A percentile compares a stretch with the other conserved stretches of the same genome.
Conservation (phyloP, 1,284 basidiomycete genomes). For the Malassezia globosa region DNA sequence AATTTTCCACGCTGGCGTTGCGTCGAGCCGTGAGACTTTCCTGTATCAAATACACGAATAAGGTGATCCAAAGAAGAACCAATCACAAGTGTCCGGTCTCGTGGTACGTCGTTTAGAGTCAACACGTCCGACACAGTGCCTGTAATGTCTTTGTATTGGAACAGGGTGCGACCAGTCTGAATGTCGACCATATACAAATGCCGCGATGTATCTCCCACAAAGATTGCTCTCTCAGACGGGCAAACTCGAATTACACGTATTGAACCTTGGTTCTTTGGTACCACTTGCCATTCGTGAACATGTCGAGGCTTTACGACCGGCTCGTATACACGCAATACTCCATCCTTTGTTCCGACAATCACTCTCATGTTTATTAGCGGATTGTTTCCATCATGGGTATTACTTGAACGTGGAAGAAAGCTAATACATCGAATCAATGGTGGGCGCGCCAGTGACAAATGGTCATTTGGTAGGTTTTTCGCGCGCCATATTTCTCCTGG, state of each 20-base stretch:
- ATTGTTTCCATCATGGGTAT: not conserved
- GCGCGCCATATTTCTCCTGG: constrained; percentile 16
- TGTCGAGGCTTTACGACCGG: constrained; percentile 5
- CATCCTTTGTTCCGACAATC: constrained; percentile 16
- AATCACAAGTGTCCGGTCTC: not conserved
- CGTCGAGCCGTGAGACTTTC: not conserved
- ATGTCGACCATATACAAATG: constrained; percentile 8
- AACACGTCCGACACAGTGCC: constrained; percentile 8
- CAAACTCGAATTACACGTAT: constrained; percentile 4
- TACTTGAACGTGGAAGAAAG: constrained; percentile 1
- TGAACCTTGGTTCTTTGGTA: constrained; percentile 12
- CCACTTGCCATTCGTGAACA: constrained; percentile 11
- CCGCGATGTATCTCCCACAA: constrained; percentile 11
- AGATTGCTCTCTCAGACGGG: not conserved
- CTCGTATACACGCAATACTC: constrained; percentile 12
- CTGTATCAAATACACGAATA: constrained; percentile 10
- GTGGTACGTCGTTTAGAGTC: not conserved
- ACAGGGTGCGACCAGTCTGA: constrained; percentile 5
- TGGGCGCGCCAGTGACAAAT: constrained; percentile 8
- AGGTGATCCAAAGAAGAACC: constrained; percentile 10
- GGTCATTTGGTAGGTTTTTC: constrained; percentile 16
- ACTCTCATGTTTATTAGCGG: not conserved
- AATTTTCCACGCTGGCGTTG: constrained; percentile 12
- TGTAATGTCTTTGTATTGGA: constrained; percentile 17
- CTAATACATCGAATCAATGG: constrained; percentile 10